These are phyloP conservation scores for Ballota nigra DNA, from an alignment of 257 asterid genomes.

Conservation along the genomic window DNA sequence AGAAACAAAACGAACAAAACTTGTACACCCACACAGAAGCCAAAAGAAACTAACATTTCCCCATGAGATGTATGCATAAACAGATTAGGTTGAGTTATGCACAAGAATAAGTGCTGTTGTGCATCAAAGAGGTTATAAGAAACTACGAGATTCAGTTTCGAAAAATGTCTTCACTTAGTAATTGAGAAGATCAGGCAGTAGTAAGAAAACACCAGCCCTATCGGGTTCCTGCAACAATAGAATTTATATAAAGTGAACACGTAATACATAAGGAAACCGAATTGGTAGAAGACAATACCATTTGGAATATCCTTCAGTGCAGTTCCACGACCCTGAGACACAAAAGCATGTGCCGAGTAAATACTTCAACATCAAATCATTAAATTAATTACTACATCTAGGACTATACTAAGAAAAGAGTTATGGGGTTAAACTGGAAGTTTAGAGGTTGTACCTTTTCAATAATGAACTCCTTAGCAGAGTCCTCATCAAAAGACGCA, in stretches of 20 bases:
- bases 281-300: constrained; percentile 44
- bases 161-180: not conserved
- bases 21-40: not conserved
- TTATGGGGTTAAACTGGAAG: not conserved
- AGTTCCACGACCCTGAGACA: constrained; percentile 91
- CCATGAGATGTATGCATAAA: not conserved
- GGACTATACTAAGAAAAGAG: not conserved
- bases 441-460: constrained; percentile 58
- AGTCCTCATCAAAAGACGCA: constrained; percentile 71
- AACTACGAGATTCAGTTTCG: not conserved
- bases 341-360: constrained; percentile 4
- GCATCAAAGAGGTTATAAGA: not conserved
- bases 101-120: not conserved
- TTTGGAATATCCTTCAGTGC: constrained; percentile 92
- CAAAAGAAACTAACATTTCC: not conserved
- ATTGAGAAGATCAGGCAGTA: not conserved
- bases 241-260: too few relatives aligned
- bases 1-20: not conserved
- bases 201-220: not conserved
- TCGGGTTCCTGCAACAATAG: not conserved
- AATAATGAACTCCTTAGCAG: constrained; percentile 56
- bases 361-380: constrained; percentile 14
- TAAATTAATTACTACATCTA: not conserved
- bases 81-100: not conserved
- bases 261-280: constrained; percentile 9